A percentile compares a stretch with the other conserved stretches of the same genome.
Evolutionary conservation across 768 basidiomycete species (phyloP).

Genomic region (Crassisporium funariophilum): DNA sequence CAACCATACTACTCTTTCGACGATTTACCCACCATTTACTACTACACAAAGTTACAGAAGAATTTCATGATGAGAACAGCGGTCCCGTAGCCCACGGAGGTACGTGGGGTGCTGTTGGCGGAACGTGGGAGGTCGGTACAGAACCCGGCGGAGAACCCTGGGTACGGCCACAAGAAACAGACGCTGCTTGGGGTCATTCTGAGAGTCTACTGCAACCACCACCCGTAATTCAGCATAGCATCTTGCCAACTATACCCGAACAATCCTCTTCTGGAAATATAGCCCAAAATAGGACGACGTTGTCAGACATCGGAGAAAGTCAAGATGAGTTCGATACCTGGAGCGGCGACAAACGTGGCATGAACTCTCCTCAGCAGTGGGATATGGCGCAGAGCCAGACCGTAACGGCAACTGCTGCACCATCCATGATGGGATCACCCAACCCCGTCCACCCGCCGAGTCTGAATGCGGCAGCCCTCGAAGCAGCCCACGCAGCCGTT

Average conservation of each 20-base stretch:
- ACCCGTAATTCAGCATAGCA: constrained; percentile 17
- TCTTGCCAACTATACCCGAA: constrained; percentile 25
- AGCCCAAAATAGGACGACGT: constrained; percentile 20
- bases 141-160: constrained; percentile 17
- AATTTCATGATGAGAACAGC: too few relatives aligned
- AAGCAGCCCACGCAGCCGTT: constrained; percentile 18
- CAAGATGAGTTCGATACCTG: constrained; percentile 19
- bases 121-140: too few relatives aligned
- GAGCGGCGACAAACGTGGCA: constrained; percentile 18
- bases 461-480: constrained; percentile 24
- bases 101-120: constrained; percentile 16
- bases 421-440: constrained; percentile 26
- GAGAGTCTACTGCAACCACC: constrained; percentile 25
- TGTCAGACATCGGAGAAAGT: constrained; percentile 24
- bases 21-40: constrained; percentile 8
- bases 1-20: constrained; percentile 10
- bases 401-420: constrained; percentile 25
- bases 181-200: constrained; percentile 21
- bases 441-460: constrained; percentile 11
- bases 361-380: constrained; percentile 18
- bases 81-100: too few relatives aligned
- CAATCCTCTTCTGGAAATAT: constrained; percentile 22
- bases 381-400: constrained; percentile 23
- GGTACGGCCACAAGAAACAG: constrained; percentile 15
- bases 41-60: too few relatives aligned